These are phyloP conservation scores for Primulina tabacum DNA, from an alignment of 257 asterid genomes.

Conservation along the genomic window DNA sequence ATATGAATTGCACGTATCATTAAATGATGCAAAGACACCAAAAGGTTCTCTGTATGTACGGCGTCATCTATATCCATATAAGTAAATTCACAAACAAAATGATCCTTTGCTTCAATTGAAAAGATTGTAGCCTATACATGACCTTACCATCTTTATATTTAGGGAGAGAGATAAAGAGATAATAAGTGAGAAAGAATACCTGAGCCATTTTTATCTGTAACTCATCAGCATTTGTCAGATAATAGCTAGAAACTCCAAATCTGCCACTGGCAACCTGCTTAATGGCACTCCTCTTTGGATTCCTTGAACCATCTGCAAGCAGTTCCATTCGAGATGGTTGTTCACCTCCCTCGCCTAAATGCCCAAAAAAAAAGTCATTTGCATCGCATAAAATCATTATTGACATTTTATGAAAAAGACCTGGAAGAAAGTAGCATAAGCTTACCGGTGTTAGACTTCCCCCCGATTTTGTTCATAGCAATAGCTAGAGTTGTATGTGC, in stretches of 20 bases:
- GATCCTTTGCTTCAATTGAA: conserved; percentile 33
- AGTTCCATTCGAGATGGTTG: conserved; percentile 99
- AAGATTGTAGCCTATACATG: conserved; percentile 20
- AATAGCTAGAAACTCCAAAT: conserved; percentile 97
- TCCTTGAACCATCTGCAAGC: conserved; percentile 81
- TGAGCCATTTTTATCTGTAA: conserved; percentile 98
- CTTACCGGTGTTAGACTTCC: conserved; percentile 93
- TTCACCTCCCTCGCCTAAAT: conserved; percentile 97
- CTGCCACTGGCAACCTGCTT: conserved; percentile 99
- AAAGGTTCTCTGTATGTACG: conserved; percentile 51
- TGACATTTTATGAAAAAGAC: not conserved
- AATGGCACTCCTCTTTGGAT: conserved; percentile 92
- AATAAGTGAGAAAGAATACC: conserved; percentile 43
- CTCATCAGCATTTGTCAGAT: conserved; percentile 95
- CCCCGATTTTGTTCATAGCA: conserved; percentile 95
- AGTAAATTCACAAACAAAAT: conserved; percentile 50
- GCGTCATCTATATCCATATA: conserved; percentile 60
- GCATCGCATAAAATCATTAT: not conserved
- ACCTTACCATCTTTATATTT: conserved; percentile 2
- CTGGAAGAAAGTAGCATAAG: not conserved
- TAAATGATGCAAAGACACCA: conserved; percentile 59
- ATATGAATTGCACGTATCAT: conserved; percentile 51
- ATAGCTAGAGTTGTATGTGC: conserved; percentile 91
- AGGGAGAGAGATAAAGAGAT: not conserved
- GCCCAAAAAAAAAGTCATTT: conserved; percentile 2